phyloP scores from a whole-genome alignment of 371 early-diverging fungal species.

The Apophysomyces variabilis region DNA sequence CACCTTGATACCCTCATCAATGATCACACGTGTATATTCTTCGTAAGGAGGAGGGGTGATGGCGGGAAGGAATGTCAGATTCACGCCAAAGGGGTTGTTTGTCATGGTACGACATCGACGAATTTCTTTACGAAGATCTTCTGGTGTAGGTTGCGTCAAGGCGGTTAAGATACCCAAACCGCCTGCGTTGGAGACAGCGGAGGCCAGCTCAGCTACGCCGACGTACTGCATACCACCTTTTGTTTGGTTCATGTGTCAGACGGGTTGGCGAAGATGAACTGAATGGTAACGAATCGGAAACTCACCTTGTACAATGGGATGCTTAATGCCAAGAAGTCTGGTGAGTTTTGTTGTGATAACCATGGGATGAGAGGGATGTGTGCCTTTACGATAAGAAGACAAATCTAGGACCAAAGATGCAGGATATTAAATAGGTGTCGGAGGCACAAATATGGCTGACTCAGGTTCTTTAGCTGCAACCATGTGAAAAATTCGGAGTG shows the following conservation, averaged over 20 bases:
- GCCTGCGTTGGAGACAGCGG: constrained; percentile 97
- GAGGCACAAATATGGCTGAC: too few species aligned
- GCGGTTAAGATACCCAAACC: constrained; percentile 94
- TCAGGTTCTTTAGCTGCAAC: too few species aligned
- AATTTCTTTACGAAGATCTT: constrained; percentile 73
- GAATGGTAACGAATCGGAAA: not conserved
- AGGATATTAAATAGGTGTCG: too few species aligned
- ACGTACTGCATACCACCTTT: constrained; percentile 44
- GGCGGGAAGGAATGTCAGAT: constrained; percentile 69
- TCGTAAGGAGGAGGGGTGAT: constrained; percentile 81
- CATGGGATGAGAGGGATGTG: constrained; percentile 31
- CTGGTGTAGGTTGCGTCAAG: constrained; percentile 86
- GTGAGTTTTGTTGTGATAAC: constrained; percentile 68
- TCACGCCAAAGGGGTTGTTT: constrained; percentile 80
- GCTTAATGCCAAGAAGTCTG: constrained; percentile 67
- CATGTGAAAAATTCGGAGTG: too few species aligned
- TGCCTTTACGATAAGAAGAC: too few species aligned
- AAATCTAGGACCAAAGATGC: too few species aligned
- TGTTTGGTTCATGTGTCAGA: too few species aligned
- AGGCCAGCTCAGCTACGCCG: constrained; percentile 77
- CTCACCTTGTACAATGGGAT: constrained; percentile 66
- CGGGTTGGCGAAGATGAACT: not conserved
- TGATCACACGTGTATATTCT: constrained; percentile 75
- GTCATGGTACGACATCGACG: constrained; percentile 77
- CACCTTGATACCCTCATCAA: constrained; percentile 80